Evolutionary conservation across 2,329 filamentous ascomycete species (phyloP), one percentile per base, ranked within the genome.

Genomic region (Pseudovirgaria hyperparasitica): DNA sequence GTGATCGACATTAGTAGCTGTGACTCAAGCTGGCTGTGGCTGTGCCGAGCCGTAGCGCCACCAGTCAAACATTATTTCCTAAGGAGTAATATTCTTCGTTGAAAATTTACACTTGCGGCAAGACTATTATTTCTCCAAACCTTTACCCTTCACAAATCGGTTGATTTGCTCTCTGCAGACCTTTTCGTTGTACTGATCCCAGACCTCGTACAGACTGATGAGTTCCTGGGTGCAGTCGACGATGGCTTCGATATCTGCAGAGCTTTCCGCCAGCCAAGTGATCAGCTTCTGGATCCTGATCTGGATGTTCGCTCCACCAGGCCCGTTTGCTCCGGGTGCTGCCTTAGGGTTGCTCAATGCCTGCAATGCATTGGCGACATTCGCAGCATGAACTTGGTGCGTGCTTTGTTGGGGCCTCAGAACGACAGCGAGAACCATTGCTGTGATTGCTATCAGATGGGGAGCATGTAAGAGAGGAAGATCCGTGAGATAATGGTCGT

Each of bases 401-500:
- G 61, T 57, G 33, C 58, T 46, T 35, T 70, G 63, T 6, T 67
- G 64, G 1, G 82, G 81, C 28, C 82, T 73, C 19, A 92, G 69
- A 4, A 90, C 79, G n/a, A 93, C 68, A 2, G 82, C 76, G 5
- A 93, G 64, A 31, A 92, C 71, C 33, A 92, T 78, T 5, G 84
- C 80, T 18, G 84, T 86, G 21, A 92, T 70, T n/a, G 84, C 84
- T 30, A 92, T 76, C 25, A 82, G 67, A 44, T 93, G 84, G n/a
- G 86, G 86, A 9, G 85, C 67, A 45, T 85, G 79, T 0, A 92
- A 65, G 9, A 94, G 63, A 2, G 82, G 82, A n/a, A 93, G 63
- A 48, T 94, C 86, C 6, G 86, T 93, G 55, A 92, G 76, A 58
- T 82, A 93, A 50, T 82, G 80, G 51, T 94, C 86, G 55, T 93